Percentiles rank a stretch among this genome's conserved stretches.
phyloP scores from a whole-genome alignment of 2,329 filamentous ascomycete species.

The Verticillium dahliae region DNA sequence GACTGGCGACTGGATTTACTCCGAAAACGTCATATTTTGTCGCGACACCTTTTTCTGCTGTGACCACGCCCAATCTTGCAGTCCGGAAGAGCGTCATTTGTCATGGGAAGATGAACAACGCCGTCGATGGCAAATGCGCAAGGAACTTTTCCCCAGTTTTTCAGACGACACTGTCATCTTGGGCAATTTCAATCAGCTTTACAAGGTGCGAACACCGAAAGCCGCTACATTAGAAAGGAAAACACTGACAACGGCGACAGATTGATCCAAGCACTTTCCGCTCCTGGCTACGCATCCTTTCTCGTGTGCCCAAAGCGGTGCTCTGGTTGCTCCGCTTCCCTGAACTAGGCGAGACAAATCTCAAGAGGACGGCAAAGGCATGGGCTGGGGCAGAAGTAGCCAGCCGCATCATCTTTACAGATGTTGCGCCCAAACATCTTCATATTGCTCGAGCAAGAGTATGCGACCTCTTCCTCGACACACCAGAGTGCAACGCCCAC shows the following conservation, averaged over 20 bases:
- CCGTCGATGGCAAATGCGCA: conserved; percentile 86
- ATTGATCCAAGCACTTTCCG: conserved; percentile 97
- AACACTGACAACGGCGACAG: conserved; percentile 34
- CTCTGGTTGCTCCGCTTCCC: conserved; percentile 97
- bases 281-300: conserved; percentile 87
- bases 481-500: conserved; percentile 95
- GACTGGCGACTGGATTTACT: conserved; percentile 82
- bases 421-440: conserved; percentile 89
- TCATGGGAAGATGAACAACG: conserved; percentile 80
- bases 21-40: conserved; percentile 93
- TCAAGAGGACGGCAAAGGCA: conserved; percentile 68
- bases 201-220: conserved; percentile 62
- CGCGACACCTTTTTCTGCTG: conserved; percentile 97
- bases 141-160: conserved; percentile 79
- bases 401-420: conserved; percentile 84
- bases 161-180: conserved; percentile 82
- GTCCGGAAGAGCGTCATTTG: conserved; percentile 57
- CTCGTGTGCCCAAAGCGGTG: conserved; percentile 77
- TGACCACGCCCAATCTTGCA: conserved; percentile 88
- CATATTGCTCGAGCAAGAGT: conserved; percentile 90
- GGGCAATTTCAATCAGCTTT: conserved; percentile 97
- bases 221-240: conserved; percentile 3
- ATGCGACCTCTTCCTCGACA: conserved; percentile 93
- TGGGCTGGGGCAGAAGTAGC: conserved; percentile 88
- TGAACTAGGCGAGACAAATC: conserved; percentile 81